A percentile compares a stretch with the other conserved stretches of the same genome.
Conservation (phyloP, 768 basidiomycete genomes). For the Mycena kentingensis region DNA sequence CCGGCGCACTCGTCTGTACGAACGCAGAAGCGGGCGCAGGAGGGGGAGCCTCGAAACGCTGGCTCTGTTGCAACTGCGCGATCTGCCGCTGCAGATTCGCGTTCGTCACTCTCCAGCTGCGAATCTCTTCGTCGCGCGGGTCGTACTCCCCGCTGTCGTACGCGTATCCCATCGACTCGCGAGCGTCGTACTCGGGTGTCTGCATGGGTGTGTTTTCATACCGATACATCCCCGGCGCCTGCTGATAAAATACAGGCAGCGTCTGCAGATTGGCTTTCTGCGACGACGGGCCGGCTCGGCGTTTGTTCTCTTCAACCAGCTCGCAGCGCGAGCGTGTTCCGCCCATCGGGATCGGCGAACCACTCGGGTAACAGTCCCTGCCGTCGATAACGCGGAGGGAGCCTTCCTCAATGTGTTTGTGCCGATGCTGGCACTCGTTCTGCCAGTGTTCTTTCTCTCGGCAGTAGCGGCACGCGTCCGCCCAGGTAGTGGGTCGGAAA, state of each 20-base stretch:
- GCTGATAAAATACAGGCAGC: too few species aligned
- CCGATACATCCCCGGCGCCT: background rate
- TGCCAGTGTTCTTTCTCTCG: background rate
- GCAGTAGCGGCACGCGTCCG: background rate
- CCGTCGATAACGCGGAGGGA: background rate
- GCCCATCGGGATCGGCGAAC: background rate
- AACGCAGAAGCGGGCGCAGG: background rate
- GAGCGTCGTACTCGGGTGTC: background rate
- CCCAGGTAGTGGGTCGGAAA: background rate
- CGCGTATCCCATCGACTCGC: background rate
- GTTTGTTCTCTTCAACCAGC: background rate
- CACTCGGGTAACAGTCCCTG: background rate
- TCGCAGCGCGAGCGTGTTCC: background rate
- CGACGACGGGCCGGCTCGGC: background rate
- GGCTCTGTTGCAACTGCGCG: background rate
- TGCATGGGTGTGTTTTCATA: background rate
- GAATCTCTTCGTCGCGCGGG: slow-evolving; percentile 5
- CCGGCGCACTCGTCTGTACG: background rate
- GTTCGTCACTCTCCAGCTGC: background rate
- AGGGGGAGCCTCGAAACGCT: background rate
- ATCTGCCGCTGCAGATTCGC: background rate
- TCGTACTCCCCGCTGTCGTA: background rate
- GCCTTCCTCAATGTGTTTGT: background rate
- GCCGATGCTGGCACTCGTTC: background rate
- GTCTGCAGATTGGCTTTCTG: background rate